Evolutionary conservation across 371 early-diverging fungal species (phyloP).

Genomic region (Syncephalastrum contaminatum): DNA sequence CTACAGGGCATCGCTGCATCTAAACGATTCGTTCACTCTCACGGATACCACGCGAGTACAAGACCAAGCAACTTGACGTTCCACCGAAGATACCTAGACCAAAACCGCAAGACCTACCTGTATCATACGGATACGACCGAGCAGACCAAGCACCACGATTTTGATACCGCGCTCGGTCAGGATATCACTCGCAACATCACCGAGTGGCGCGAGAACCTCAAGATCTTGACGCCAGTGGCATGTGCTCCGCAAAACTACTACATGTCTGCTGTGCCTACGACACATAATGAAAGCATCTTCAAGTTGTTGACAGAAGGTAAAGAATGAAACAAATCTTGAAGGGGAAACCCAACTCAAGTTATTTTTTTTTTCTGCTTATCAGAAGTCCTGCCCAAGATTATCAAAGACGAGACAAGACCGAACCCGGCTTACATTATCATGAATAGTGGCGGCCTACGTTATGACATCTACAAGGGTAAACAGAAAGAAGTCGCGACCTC

Average conservation of each 20-base stretch:
- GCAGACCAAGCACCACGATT: slow-evolving; percentile 13
- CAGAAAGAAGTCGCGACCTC: background rate
- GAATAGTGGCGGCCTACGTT: slow-evolving; percentile 22
- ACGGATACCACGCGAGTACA: slow-evolving; percentile 15
- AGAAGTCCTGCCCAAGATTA: slow-evolving; percentile 45
- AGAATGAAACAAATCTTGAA: background rate
- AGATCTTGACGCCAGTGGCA: slow-evolving; percentile 38
- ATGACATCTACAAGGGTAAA: slow-evolving; percentile 6
- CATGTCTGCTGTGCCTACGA: slow-evolving; percentile 37
- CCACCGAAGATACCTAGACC: slow-evolving; percentile 59
- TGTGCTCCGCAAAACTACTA: slow-evolving; percentile 57
- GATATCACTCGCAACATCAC: slow-evolving; percentile 45
- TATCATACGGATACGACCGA: slow-evolving; percentile 38
- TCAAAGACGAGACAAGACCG: slow-evolving; percentile 28
- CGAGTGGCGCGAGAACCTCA: slow-evolving; percentile 28
- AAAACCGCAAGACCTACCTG: slow-evolving; percentile 57
- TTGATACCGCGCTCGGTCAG: slow-evolving; percentile 47
- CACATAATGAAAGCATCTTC: slow-evolving; percentile 40
- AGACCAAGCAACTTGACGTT: slow-evolving; percentile 46
- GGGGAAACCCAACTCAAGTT: background rate
- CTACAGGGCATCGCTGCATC: slow-evolving; percentile 18
- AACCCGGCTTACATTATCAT: slow-evolving; percentile 44
- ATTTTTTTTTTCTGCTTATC: background rate
- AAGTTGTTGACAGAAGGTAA: slow-evolving; percentile 40
- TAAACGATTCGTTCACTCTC: slow-evolving; percentile 15